A percentile compares a stretch with the other conserved stretches of the same genome.
These are phyloP conservation scores for Pseudovirgaria hyperparasitica DNA, from an alignment of 2,329 filamentous ascomycete genomes.

Conservation along the genomic window DNA sequence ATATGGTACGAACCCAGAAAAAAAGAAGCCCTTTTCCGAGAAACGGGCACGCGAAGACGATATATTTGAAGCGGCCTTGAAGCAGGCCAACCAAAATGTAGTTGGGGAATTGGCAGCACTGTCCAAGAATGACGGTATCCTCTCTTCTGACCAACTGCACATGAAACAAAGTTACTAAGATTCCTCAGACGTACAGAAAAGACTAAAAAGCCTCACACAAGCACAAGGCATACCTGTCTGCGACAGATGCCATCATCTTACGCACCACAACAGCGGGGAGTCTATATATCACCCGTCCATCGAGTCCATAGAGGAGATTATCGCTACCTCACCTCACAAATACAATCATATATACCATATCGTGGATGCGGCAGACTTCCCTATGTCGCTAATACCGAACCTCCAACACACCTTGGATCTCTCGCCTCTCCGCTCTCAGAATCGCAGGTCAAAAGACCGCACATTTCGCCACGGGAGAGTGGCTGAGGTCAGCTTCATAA, in stretches of 20 bases:
- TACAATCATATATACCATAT: slow-evolving; percentile 94
- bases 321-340: slow-evolving; percentile 77
- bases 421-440: slow-evolving; percentile 63
- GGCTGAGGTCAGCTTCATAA: slow-evolving; percentile 77
- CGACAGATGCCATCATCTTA: slow-evolving; percentile 72
- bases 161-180: not conserved
- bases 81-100: slow-evolving; percentile 15
- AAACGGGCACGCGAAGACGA: slow-evolving; percentile 19
- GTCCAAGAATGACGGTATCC: slow-evolving; percentile 6
- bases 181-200: slow-evolving; percentile 6
- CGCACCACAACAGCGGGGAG: slow-evolving; percentile 59
- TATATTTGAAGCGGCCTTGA: slow-evolving; percentile 22
- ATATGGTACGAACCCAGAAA: slow-evolving; percentile 11
- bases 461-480: slow-evolving; percentile 55
- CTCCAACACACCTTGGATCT: slow-evolving; percentile 59
- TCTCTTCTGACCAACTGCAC: slow-evolving; percentile 1
- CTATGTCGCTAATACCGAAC: slow-evolving; percentile 76
- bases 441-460: slow-evolving; percentile 58
- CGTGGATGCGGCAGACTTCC: slow-evolving; percentile 90
- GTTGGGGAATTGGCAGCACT: slow-evolving; percentile 19
- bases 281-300: slow-evolving; percentile 72
- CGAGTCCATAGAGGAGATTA: slow-evolving; percentile 67
- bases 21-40: slow-evolving; percentile 6
- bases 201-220: slow-evolving; percentile 9
- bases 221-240: slow-evolving; percentile 69